Conservation (phyloP, 768 basidiomycete species). For the Termitomyces sp. region DNA sequence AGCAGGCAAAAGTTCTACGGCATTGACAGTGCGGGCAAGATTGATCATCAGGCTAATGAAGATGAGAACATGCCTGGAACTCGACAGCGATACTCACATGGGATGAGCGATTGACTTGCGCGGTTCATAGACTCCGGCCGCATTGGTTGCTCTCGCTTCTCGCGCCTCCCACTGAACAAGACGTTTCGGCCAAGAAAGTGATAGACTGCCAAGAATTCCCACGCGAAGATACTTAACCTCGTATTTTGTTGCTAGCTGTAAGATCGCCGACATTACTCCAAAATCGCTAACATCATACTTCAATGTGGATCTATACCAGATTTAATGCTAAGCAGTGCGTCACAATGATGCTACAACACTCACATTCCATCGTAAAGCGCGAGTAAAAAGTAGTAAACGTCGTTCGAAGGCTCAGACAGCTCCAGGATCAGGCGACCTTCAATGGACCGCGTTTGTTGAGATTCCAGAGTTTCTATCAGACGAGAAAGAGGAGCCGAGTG, state of each 20-base stretch:
- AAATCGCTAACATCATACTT: slow-evolving; percentile 48
- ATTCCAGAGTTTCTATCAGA: slow-evolving; percentile 30
- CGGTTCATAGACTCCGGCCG: slow-evolving; percentile 51
- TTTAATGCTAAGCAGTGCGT: slow-evolving; percentile 11
- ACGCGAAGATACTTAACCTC: slow-evolving; percentile 51
- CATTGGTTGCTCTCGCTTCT: slow-evolving; percentile 50
- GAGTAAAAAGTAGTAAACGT: slow-evolving; percentile 53
- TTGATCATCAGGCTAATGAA: slow-evolving; percentile 56
- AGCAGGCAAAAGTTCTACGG: slow-evolving; percentile 58
- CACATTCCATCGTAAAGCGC: slow-evolving; percentile 72
- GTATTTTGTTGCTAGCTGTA: slow-evolving; percentile 64
- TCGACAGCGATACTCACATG: slow-evolving; percentile 40
- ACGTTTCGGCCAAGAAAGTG: slow-evolving; percentile 54
- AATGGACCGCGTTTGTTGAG: slow-evolving; percentile 25
- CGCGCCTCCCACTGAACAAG: slow-evolving; percentile 63
- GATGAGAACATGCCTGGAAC: slow-evolving; percentile 7
- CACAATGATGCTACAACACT: slow-evolving; percentile 21
- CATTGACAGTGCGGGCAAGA: slow-evolving; percentile 52
- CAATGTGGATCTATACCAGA: slow-evolving; percentile 34
- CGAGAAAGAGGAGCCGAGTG: slow-evolving; percentile 52
- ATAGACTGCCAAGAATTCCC: slow-evolving; percentile 50
- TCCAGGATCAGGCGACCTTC: slow-evolving; percentile 55
- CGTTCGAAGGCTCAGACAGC: slow-evolving; percentile 50
- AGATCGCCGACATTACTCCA: slow-evolving; percentile 45
- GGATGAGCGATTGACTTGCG: slow-evolving; percentile 57